These are phyloP conservation scores for Tetrapisispora iriomotensis DNA, from an alignment of 805 yeast species.

Conservation along the genomic window DNA sequence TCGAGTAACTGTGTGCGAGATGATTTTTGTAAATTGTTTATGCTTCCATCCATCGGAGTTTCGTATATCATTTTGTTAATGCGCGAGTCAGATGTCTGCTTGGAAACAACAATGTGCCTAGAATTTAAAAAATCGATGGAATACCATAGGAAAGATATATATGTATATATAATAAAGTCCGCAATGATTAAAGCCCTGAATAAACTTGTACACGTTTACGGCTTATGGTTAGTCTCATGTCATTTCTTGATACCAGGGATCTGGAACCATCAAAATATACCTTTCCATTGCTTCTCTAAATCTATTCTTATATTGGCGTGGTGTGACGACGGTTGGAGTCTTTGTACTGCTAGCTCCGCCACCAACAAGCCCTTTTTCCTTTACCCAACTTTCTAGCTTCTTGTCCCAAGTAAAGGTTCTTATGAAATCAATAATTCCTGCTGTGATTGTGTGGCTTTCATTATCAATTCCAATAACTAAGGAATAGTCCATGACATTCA, in stretches of 20 bases:
- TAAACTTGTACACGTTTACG: too few relatives aligned
- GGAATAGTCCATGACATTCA: conserved; percentile 99
- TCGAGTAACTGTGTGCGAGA: too few relatives aligned
- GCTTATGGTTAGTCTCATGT: background rate
- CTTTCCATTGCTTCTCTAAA: conserved; percentile 97
- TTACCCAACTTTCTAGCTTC: conserved; percentile 96
- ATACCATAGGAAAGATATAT: too few relatives aligned
- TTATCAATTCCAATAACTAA: conserved; percentile 84
- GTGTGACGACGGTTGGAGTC: conserved; percentile 95
- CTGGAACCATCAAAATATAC: conserved; percentile 91
- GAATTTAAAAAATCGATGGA: too few relatives aligned
- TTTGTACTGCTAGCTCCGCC: conserved; percentile 57
- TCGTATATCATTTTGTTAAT: too few relatives aligned
- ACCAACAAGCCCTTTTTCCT: conserved; percentile 84
- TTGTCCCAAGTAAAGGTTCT: conserved; percentile 98
- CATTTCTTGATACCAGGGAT: conserved; percentile 37
- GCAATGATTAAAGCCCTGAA: too few relatives aligned
- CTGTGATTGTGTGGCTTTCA: conserved; percentile 59
- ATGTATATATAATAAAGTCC: too few relatives aligned
- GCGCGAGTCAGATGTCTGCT: too few relatives aligned
- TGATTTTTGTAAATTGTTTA: too few relatives aligned
- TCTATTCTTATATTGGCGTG: conserved; percentile 86
- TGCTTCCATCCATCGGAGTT: too few relatives aligned
- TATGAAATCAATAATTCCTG: conserved; percentile 89
- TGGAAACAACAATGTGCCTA: too few relatives aligned